Evolutionary conservation across 345 rosid genomes (phyloP).

Genomic region (Passiflora organensis): DNA sequence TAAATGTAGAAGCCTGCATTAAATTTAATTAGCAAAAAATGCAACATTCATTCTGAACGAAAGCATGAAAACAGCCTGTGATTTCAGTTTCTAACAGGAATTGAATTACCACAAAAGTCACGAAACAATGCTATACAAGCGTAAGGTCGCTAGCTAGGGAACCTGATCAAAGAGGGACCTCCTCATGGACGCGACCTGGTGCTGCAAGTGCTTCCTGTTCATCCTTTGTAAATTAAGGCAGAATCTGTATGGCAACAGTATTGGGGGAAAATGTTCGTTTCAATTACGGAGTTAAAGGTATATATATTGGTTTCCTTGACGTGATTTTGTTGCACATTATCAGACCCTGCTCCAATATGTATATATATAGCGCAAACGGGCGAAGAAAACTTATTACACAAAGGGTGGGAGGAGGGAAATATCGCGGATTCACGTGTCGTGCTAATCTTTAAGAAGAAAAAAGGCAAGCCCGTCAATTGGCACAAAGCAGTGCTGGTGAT

Average conservation of each 20-base stretch:
- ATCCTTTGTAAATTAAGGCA: conserved; percentile 7
- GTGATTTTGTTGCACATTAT: not conserved
- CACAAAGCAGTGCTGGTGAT: not conserved
- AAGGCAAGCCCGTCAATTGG: not conserved
- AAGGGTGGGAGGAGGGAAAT: not conserved
- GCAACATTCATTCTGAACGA: no score
- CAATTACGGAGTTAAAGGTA: no score
- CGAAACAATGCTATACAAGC: no score
- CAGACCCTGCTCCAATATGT: not conserved
- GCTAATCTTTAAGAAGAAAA: not conserved
- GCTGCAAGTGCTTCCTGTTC: conserved; percentile 25
- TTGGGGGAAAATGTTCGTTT: no score
- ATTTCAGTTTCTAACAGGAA: no score
- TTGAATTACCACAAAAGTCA: no score
- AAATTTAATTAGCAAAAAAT: no score
- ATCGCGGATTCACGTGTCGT: not conserved
- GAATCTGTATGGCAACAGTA: not conserved
- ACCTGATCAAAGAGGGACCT: conserved; percentile 72
- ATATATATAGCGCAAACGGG: not conserved
- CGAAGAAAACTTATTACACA: not conserved
- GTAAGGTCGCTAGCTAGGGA: not conserved
- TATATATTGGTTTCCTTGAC: not conserved
- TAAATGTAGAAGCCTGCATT: no score
- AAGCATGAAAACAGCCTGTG: no score
- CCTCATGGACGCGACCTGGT: conserved; percentile 41